These are phyloP conservation scores for Marchantia paleacea DNA, from an alignment of 225 moss, liverwort and hornwort genomes.

Conservation along the genomic window DNA sequence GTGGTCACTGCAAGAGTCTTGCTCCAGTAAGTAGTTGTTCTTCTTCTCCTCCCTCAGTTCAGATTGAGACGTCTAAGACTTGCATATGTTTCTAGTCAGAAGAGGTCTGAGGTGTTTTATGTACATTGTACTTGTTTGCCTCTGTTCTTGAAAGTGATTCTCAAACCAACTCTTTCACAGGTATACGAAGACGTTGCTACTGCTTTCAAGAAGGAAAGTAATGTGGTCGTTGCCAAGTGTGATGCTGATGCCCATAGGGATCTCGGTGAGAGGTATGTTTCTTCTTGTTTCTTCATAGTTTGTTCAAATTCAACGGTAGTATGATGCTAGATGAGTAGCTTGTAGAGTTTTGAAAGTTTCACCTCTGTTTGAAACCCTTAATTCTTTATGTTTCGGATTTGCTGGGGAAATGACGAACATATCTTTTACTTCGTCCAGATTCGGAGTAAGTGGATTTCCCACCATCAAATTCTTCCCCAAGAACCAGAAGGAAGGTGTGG, in stretches of 20 bases:
- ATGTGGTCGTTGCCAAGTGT: conserved; percentile 81
- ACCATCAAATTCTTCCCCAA: conserved; percentile 92
- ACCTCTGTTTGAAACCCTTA: neutral
- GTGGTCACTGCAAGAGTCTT: conserved; percentile 99
- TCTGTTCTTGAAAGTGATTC: neutral
- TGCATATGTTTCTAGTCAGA: neutral
- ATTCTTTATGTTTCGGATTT: neutral
- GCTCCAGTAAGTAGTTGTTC: conserved; percentile 64
- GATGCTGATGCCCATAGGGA: conserved; percentile 91
- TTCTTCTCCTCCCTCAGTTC: neutral
- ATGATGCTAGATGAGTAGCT: neutral
- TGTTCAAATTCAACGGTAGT: neutral
- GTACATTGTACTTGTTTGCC: too few relatives aligned
- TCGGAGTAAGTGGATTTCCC: conserved; percentile 82
- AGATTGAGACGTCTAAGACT: neutral
- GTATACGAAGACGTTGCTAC: conserved; percentile 70
- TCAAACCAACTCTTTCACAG: conserved; percentile 26
- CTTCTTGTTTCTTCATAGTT: neutral
- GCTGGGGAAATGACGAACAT: neutral
- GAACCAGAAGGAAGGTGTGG: conserved; percentile 77
- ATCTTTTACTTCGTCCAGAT: conserved; percentile 37
- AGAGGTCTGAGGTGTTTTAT: too few relatives aligned
- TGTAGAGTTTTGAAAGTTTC: neutral
- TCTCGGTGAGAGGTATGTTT: conserved; percentile 69
- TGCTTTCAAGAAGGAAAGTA: conserved; percentile 78